These are phyloP conservation scores for Trichophyton rubrum DNA, from an alignment of 2,329 filamentous ascomycete species.

Conservation along the genomic window DNA sequence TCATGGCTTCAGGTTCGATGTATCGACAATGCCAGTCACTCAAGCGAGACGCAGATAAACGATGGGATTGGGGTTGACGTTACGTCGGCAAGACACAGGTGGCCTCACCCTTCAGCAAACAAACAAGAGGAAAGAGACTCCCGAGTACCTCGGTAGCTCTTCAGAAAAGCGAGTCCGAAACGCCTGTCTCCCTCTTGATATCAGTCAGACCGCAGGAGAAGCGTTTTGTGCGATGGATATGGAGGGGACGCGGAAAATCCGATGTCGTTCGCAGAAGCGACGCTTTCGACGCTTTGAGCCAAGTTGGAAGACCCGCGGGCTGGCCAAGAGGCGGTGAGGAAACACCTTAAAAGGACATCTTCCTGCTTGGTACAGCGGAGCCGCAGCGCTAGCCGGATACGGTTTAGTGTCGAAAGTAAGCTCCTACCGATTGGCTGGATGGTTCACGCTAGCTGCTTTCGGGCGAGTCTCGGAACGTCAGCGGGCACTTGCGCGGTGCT, in stretches of 20 bases:
- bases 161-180: not conserved
- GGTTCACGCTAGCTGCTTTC: not conserved
- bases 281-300: not conserved
- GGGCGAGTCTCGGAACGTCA: not conserved
- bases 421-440: not conserved
- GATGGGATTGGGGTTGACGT: not conserved
- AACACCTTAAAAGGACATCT: not conserved
- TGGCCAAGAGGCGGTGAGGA: constrained; percentile 14
- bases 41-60: not conserved
- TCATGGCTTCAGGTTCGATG: not conserved
- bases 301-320: not conserved
- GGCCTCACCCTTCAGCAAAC: not conserved
- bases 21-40: not conserved
- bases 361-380: not conserved
- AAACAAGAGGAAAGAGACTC: not conserved
- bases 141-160: not conserved
- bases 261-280: not conserved
- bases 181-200: not conserved
- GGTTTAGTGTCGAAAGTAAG: not conserved
- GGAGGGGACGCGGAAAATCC: not conserved
- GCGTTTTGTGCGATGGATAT: not conserved
- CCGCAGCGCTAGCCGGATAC: not conserved
- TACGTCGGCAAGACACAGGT: not conserved
- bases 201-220: not conserved
- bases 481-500: not conserved